Evolutionary conservation across 2,329 filamentous ascomycete genomes (phyloP), one percentile per base, ranked within the genome.

Genomic region (Xylariomycetidae sp.): DNA sequence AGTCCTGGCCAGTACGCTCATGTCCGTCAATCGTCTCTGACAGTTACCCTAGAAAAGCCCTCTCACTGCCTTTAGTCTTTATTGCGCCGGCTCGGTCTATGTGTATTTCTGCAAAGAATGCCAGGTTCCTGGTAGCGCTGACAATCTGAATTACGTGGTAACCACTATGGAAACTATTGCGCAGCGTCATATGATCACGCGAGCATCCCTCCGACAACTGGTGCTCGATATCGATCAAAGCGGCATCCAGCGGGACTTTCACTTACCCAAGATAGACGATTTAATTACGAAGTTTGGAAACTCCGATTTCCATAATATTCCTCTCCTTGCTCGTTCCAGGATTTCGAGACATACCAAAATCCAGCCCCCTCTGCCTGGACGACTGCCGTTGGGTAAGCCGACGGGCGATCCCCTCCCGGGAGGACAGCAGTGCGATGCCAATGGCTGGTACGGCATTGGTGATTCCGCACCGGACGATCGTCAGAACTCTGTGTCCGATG

Each of bases 11-110:
- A n/a, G n/a, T n/a, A n/a, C n/a, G n/a, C n/a, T n/a, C n/a, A n/a
- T n/a, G n/a, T n/a, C n/a, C n/a, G n/a, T 25, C 9, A 20, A 20
- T 16, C 17, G 15, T 23, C 27, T 25, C 37, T 50, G 14, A 51
- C 18, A 17, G 12, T 12, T 23, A 20, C 7, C 36, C 16, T 36
- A 88, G 82, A 80, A 81, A 69, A 88, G 83, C 43, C 83, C 85
- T 0, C 83, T 90, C 51, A 76, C 85, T 36, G 83, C 87, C 0
- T 80, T 96, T 46, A 88, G 87, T 34, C 66, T 96, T 13, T 96
- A 94, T 52, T 85, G 88, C 23, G 85, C 89, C 12, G 81, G 82
- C 4, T 80, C 88, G 1, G 88, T 94, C 0, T 94, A 89, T 44
- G 74, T 92, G 2, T 82, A 92, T 46, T 80, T 54, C 14, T 53